Conservation (phyloP, 768 basidiomycete genomes). For the Tricholoma saponaceum region DNA sequence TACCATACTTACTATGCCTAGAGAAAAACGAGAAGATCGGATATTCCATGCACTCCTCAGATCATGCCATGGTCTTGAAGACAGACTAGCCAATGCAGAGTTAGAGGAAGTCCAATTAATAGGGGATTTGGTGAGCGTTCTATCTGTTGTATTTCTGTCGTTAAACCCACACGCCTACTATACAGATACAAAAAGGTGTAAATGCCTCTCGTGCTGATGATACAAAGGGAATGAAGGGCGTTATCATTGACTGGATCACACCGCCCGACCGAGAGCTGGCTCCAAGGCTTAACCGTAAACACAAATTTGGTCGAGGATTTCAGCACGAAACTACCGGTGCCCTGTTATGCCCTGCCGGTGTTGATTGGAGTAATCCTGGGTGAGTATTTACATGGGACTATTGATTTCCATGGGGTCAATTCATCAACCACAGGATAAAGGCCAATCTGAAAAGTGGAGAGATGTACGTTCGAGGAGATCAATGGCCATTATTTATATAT, state of each 20-base stretch:
- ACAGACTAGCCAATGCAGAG: neutral
- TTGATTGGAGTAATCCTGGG: slow-evolving; percentile 5
- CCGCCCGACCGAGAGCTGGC: neutral
- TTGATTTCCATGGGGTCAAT: neutral
- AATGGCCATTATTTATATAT: neutral
- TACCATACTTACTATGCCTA: neutral
- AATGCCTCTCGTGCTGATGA: neutral
- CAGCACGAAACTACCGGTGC: neutral
- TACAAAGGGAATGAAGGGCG: neutral
- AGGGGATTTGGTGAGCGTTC: neutral
- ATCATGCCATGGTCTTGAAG: neutral
- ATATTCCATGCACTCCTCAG: neutral
- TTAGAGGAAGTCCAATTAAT: neutral
- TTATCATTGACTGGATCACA: neutral
- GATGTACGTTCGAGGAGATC: neutral
- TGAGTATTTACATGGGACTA: neutral
- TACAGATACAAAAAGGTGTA: neutral
- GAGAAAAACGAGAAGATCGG: neutral
- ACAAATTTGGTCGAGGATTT: neutral
- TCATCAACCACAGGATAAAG: neutral
- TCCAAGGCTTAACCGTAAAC: neutral
- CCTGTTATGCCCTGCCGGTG: slow-evolving; percentile 9
- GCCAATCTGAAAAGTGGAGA: neutral
- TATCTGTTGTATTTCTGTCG: neutral
- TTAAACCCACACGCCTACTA: neutral